Evolutionary conservation across 192 early-diverging fungal genomes (phyloP), one percentile per base, ranked within the genome.

Genomic region (Mortierella claussenii): DNA sequence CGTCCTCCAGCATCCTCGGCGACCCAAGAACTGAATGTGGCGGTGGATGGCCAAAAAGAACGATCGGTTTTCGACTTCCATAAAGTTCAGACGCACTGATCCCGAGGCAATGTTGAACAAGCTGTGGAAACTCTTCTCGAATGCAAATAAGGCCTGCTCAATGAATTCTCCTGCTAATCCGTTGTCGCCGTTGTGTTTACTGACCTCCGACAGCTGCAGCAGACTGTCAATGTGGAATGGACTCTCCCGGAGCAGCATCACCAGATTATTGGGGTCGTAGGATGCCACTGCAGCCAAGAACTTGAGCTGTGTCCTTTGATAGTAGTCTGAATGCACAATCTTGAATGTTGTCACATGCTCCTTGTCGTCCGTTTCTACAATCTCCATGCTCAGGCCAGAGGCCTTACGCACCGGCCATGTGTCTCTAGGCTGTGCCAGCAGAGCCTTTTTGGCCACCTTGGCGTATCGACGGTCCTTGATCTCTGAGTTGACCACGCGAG

Each of bases 1-100:
- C 23, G 96, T 98, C 37, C 94, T 79, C 96, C 96, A 98, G 79
- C 95, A 96, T 15, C 96, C 95, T 50, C 92, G 84, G n/a, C 95
- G 83, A 24, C 90, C 85, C 65, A 96, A 67, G 66, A 91, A 95
- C 73, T 91, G 89, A 51, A 96, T 89, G 37, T 98, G 95, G 13
- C 93, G 83, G 65, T 91, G 93, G 26, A 98, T 57, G 1, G 92
- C 94, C 60, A 96, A 52, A 61, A 90, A 94, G 69, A 96, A 88
- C 11, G 90, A 86, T 54, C 95, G 83, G 74, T 95, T 96, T 81
- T 96, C 94, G 31, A 89, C 83, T 9, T 84, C 78, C 58, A 85
- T 70, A 59, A 91, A 98, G 13, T 85, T 80, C 52, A 98, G 60
- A n/a, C 92, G 80, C 3, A 78, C 84, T 82, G 70, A 78, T 68